Conservation (phyloP, 345 rosid species). For the Hypericum perforatum region DNA sequence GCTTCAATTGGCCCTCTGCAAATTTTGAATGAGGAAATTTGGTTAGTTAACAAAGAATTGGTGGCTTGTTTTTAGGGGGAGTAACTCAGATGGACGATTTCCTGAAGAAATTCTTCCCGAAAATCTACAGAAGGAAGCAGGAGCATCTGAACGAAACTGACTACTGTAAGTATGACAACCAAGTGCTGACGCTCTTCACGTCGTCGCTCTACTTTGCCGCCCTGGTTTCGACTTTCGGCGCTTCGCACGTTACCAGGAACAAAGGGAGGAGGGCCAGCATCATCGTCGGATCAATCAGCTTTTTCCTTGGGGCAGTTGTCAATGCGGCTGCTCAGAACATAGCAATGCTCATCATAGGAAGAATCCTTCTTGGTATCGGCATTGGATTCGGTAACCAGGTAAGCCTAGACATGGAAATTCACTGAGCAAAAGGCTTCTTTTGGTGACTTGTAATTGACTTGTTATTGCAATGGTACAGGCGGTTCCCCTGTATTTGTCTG, state of each 20-base stretch:
- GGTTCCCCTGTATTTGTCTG: constrained; percentile 77
- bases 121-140: constrained; percentile 60
- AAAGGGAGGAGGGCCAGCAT: constrained; percentile 68
- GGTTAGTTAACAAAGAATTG: not conserved
- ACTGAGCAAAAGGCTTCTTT: too few relatives aligned
- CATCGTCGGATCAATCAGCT: constrained; percentile 58
- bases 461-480: constrained; percentile 34
- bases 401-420: constrained; percentile 1
- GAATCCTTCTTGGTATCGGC: constrained; percentile 65
- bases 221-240: constrained; percentile 65
- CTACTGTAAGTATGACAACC: constrained; percentile 85
- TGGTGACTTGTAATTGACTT: not conserved
- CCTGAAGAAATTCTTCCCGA: constrained; percentile 66
- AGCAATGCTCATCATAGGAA: constrained; percentile 53
- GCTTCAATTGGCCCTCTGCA: too few relatives aligned
- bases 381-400: constrained; percentile 91
- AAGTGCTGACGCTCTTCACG: constrained; percentile 71
- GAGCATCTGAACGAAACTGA: constrained; percentile 61
- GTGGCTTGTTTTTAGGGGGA: constrained; percentile 45
- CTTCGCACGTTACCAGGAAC: constrained; percentile 57
- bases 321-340: constrained; percentile 65
- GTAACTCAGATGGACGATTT: constrained; percentile 98
- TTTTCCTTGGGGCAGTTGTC: constrained; percentile 63
- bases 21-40: too few relatives aligned
- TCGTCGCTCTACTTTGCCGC: constrained; percentile 83